These are phyloP conservation scores for Byssothecium circinans DNA, from an alignment of 2,329 filamentous ascomycete species.

Conservation along the genomic window DNA sequence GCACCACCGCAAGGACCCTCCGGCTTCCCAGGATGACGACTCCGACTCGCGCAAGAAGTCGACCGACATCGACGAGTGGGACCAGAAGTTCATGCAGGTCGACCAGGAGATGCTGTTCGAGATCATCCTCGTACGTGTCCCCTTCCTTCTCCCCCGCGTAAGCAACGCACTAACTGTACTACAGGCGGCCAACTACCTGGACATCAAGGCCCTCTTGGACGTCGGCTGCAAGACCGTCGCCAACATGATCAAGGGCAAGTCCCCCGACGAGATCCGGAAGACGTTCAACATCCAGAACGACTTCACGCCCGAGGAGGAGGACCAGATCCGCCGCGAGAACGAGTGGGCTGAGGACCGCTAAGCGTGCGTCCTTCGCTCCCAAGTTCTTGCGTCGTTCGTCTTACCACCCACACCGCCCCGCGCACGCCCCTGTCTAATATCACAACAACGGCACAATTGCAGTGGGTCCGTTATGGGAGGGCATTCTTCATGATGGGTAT, in stretches of 20 bases:
- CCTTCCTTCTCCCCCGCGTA: background rate
- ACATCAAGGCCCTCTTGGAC: constrained; percentile 97
- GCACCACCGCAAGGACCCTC: constrained; percentile 88
- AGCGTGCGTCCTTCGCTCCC: constrained; percentile 7
- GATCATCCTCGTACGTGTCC: constrained; percentile 77
- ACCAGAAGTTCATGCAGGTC: constrained; percentile 99
- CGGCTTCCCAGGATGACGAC: constrained; percentile 81
- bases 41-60: constrained; percentile 96
- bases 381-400: background rate
- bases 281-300: constrained; percentile 99
- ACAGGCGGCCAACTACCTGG: constrained; percentile 95
- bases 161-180: constrained; percentile 16
- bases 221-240: constrained; percentile 99
- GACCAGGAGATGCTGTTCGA: constrained; percentile 99
- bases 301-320: constrained; percentile 98
- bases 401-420: too few species aligned
- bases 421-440: too few species aligned
- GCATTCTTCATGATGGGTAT: constrained; percentile 2
- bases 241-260: constrained; percentile 99
- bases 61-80: constrained; percentile 99
- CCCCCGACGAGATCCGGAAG: constrained; percentile 97
- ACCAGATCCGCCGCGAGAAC: constrained; percentile 72
- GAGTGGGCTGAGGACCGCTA: constrained; percentile 53
- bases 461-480: too few species aligned
- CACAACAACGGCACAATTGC: too few species aligned